These are phyloP conservation scores for Kandelia obovata DNA, from an alignment of 345 rosid species.

Conservation along the genomic window DNA sequence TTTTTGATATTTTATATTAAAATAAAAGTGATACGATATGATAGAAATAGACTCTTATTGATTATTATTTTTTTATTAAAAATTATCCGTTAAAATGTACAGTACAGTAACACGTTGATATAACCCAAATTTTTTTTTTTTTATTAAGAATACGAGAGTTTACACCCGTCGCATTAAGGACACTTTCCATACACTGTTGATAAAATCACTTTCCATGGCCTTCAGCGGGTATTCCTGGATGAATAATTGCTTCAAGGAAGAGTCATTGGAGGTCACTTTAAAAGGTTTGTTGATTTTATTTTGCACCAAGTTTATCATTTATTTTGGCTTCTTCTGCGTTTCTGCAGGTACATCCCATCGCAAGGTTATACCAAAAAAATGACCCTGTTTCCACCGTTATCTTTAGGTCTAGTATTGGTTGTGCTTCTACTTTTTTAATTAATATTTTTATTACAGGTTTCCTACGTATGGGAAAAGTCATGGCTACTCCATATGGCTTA, in stretches of 20 bases:
- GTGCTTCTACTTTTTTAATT: conserved; percentile 4
- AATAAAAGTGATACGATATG: too few species aligned
- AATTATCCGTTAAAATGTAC: too few species aligned
- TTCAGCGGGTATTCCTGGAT: conserved; percentile 52
- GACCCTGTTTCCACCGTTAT: not conserved
- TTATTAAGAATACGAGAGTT: too few species aligned
- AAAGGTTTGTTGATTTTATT: conserved; percentile 40
- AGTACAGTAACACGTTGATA: too few species aligned
- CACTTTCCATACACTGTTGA: conserved; percentile 65
- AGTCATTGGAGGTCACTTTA: conserved; percentile 56
- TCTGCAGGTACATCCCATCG: not conserved
- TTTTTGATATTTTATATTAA: too few species aligned
- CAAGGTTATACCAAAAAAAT: too few species aligned
- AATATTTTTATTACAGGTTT: conserved; percentile 42
- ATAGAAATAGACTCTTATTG: too few species aligned
- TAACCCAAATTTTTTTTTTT: too few species aligned
- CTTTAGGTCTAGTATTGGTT: not conserved
- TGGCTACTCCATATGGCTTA: conserved; percentile 83
- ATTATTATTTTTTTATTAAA: too few species aligned
- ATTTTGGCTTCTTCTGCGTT: not conserved
- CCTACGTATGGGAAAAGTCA: conserved; percentile 87
- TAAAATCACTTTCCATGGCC: conserved; percentile 45
- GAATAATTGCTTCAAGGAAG: conserved; percentile 79
- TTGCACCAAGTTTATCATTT: not conserved
- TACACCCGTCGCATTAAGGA: conserved; percentile 29